phyloP scores from a whole-genome alignment of 2,329 filamentous ascomycete genomes.

The Furcasterigmium furcatum region DNA sequence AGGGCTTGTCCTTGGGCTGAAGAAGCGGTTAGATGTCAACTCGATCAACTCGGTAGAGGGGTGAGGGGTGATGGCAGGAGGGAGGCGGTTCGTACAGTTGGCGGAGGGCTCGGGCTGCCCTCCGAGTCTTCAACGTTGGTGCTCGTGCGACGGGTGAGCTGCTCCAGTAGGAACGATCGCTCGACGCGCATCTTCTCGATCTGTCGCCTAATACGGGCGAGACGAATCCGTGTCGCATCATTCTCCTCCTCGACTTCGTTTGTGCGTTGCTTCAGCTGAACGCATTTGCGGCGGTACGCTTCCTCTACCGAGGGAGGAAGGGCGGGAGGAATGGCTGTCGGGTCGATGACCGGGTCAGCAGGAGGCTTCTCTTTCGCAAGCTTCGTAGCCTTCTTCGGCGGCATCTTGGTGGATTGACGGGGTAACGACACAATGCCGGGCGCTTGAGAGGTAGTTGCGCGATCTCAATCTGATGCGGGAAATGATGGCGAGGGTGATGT shows the following conservation, averaged over 20 bases:
- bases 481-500: slow-evolving; percentile 3
- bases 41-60: too few relatives aligned
- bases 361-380: slow-evolving; percentile 32
- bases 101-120: slow-evolving; percentile 74
- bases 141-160: slow-evolving; percentile 71
- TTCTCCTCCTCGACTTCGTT: slow-evolving; percentile 91
- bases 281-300: slow-evolving; percentile 94
- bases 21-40: neutral
- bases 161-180: slow-evolving; percentile 70
- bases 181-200: slow-evolving; percentile 91
- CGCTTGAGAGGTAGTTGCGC: neutral
- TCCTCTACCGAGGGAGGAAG: slow-evolving; percentile 89
- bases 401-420: slow-evolving; percentile 19
- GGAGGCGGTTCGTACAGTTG: slow-evolving; percentile 57
- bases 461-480: neutral
- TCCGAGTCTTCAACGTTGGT: slow-evolving; percentile 75
- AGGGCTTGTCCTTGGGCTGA: slow-evolving; percentile 74
- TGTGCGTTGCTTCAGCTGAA: slow-evolving; percentile 87
- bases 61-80: neutral
- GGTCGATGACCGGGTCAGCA: slow-evolving; percentile 29
- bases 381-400: slow-evolving; percentile 28
- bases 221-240: slow-evolving; percentile 75
- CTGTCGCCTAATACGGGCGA: slow-evolving; percentile 76
- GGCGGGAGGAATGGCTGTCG: slow-evolving; percentile 50
- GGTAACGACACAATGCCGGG: neutral